Conservation (phyloP, 2,329 filamentous ascomycete species). For the Aspergillus brunneoviolaceus region DNA sequence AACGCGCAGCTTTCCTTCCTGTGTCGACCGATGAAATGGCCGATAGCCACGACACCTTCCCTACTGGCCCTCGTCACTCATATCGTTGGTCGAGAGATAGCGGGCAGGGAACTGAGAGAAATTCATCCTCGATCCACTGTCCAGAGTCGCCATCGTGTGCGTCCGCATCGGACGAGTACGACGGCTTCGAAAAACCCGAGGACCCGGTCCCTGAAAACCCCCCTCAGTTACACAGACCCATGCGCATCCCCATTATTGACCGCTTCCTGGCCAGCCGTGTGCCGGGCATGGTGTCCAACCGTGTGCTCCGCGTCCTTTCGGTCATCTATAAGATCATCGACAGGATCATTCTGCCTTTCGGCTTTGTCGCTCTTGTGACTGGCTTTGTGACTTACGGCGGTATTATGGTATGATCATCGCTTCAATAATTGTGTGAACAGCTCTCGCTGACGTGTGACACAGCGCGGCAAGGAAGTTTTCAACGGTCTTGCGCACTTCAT, state of each 20-base stretch:
- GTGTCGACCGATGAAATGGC: constrained; percentile 58
- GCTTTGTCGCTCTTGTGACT: constrained; percentile 69
- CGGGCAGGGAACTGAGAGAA: constrained; percentile 70
- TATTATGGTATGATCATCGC: constrained; percentile 68
- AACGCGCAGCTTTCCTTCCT: constrained; percentile 62
- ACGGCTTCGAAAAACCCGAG: constrained; percentile 50
- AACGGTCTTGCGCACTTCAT: constrained; percentile 89
- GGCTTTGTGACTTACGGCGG: constrained; percentile 77
- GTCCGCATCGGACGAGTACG: constrained; percentile 48
- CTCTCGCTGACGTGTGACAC: constrained; percentile 11
- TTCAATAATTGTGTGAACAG: neutral
- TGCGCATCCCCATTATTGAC: constrained; percentile 49
- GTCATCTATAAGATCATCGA: constrained; percentile 69
- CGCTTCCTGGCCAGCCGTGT: constrained; percentile 55
- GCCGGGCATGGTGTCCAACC: constrained; percentile 56
- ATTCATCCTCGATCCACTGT: constrained; percentile 66
- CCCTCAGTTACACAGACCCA: constrained; percentile 37
- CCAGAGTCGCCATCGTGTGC: constrained; percentile 62
- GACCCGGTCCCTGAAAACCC: constrained; percentile 46
- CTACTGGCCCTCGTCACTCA: constrained; percentile 34
- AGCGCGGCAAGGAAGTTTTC: constrained; percentile 71
- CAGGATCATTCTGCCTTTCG: constrained; percentile 72
- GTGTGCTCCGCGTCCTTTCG: constrained; percentile 58
- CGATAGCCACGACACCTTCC: constrained; percentile 51
- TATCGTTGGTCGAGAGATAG: constrained; percentile 69